Conservation (phyloP, 768 basidiomycete genomes). For the Mycena capillaripes region DNA sequence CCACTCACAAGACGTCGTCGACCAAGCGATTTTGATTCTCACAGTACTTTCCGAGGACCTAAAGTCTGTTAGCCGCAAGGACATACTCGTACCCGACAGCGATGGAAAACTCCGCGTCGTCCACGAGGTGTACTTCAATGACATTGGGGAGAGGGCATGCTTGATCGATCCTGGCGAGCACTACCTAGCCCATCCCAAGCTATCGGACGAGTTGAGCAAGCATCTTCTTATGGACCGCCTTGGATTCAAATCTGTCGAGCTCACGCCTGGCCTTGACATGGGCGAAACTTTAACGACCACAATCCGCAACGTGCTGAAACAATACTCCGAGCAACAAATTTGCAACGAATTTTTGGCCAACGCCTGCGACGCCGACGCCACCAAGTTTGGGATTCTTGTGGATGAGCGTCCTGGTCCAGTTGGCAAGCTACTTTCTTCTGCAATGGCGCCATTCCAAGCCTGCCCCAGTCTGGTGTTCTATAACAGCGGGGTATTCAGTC, state of each 20-base stretch:
- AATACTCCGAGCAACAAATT: slow-evolving; percentile 60
- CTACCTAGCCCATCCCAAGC: slow-evolving; percentile 46
- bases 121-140: slow-evolving; percentile 53
- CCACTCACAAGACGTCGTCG: slow-evolving; percentile 31
- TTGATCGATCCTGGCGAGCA: slow-evolving; percentile 39
- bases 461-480: slow-evolving; percentile 58
- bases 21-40: slow-evolving; percentile 47
- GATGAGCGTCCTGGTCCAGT: slow-evolving; percentile 44
- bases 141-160: slow-evolving; percentile 51
- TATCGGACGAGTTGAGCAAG: slow-evolving; percentile 49
- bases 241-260: slow-evolving; percentile 50
- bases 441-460: slow-evolving; percentile 51
- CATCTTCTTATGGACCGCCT: slow-evolving; percentile 49
- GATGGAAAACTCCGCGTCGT: slow-evolving; percentile 44
- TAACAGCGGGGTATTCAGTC: slow-evolving; percentile 52
- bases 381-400: slow-evolving; percentile 55
- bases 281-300: slow-evolving; percentile 58
- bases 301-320: slow-evolving; percentile 56
- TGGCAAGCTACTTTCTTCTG: slow-evolving; percentile 46
- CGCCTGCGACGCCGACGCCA: slow-evolving; percentile 64
- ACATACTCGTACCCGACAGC: slow-evolving; percentile 53
- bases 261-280: slow-evolving; percentile 54
- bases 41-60: slow-evolving; percentile 43
- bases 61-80: slow-evolving; percentile 38
- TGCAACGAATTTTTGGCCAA: slow-evolving; percentile 68